Evolutionary conservation across 257 asterid species (phyloP), one percentile per base, ranked within the genome.

Genomic region (Anisodus acutangulus): DNA sequence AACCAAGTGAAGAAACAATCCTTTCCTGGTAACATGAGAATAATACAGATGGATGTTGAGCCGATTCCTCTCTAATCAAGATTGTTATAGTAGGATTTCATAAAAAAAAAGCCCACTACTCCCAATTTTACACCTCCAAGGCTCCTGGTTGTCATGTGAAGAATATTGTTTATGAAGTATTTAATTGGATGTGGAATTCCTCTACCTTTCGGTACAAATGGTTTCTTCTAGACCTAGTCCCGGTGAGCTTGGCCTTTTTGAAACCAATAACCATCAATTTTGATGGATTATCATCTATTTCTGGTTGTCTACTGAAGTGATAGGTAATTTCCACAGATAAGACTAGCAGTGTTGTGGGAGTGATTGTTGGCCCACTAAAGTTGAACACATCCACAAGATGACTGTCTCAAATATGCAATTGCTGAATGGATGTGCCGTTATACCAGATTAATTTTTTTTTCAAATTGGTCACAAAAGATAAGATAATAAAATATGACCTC

Each of bases 1-100:
- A 67, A 68, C 76, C 76, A 68, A 37, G 76, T 68, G 76, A 68
- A 37, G 76, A 68, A 68, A 37, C 51, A 17, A 41, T 17, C 51
- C 53, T 16, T 13, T 68, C 53, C 4, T 68, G 45, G 76, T 68
- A 47, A 68, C 53, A 8, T 39, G 49, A 41, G 76, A 8, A 37
- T 68, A 17, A 37, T 15, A 68, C 19, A 15, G 53, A 39, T 68
- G 10, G 47, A 68, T 68, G 26, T 68, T 8, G 19, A 37, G 26
- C 76, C 76, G 45, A 37, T 68, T 68, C 53, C 51, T 68, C 76
- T 37, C 19, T 68, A 41, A 68, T 68, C 5, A 68, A 68, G 76
- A 68, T 17, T 68, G 26, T 15, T 68, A 68, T 8, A 68, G 22
- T 68, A 37, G 51, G 51, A 68, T 41, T 37, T 68, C 6, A 55